Conservation (phyloP, 2,329 filamentous ascomycete genomes). For the Colletotrichum trifolii region DNA sequence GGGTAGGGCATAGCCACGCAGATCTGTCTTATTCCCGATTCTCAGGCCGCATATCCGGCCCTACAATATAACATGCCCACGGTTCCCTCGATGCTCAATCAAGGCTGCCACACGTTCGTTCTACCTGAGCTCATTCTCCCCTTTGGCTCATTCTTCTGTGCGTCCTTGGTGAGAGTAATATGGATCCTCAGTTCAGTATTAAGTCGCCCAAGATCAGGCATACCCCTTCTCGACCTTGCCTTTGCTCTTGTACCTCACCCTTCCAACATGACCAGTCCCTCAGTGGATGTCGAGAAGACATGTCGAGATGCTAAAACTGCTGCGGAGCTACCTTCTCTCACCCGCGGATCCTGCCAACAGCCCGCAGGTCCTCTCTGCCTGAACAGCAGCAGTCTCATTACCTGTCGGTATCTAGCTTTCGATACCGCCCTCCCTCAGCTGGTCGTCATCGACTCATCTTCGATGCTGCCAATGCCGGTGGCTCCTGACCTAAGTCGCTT, state of each 20-base stretch:
- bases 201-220: neutral
- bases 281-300: too few species aligned
- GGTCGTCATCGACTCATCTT: conserved; percentile 19
- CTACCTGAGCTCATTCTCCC: too few species aligned
- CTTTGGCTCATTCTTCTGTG: too few species aligned
- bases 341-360: neutral
- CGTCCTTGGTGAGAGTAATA: too few species aligned
- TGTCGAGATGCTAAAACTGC: too few species aligned
- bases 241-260: neutral
- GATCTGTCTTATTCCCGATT: conserved; percentile 29
- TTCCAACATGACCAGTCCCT: too few species aligned
- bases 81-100: conserved; percentile 11
- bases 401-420: conserved; percentile 55
- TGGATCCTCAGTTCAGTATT: too few species aligned
- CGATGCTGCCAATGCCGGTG: conserved; percentile 57
- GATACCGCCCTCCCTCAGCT: conserved; percentile 49
- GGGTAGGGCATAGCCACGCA: conserved; percentile 13
- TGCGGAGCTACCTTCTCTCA: neutral
- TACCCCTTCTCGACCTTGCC: neutral
- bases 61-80: conserved; percentile 26
- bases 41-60: conserved; percentile 22
- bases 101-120: neutral
- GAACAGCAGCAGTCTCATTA: conserved; percentile 43
- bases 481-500: conserved; percentile 75
- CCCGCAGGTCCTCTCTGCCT: conserved; percentile 9